Evolutionary conservation across 2,329 filamentous ascomycete genomes (phyloP).

Genomic region (Aspergillus eucalypticola): DNA sequence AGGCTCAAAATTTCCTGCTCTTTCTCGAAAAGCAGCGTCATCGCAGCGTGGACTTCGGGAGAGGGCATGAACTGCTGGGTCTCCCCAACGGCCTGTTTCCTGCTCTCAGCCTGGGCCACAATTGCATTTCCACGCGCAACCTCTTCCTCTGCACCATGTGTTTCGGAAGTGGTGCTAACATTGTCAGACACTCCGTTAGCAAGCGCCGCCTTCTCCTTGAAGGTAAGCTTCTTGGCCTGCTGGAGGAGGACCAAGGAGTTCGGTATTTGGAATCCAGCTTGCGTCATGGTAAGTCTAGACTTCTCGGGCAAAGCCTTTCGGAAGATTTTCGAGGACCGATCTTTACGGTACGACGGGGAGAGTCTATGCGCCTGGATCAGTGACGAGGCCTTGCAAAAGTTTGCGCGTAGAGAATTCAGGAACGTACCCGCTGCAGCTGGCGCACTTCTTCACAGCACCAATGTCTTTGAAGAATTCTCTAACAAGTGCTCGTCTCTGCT

Average conservation of each 20-base stretch:
- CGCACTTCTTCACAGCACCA: slow-evolving; percentile 68
- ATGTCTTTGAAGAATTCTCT: slow-evolving; percentile 80
- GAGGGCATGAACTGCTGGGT: slow-evolving; percentile 76
- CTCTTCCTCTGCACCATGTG: slow-evolving; percentile 60
- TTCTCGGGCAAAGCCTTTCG: slow-evolving; percentile 75
- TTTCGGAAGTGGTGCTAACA: slow-evolving; percentile 59
- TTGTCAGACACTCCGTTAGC: slow-evolving; percentile 38
- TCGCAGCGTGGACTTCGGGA: slow-evolving; percentile 76
- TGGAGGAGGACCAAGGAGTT: slow-evolving; percentile 68
- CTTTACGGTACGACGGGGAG: slow-evolving; percentile 82
- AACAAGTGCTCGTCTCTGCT: slow-evolving; percentile 73
- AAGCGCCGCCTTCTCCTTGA: slow-evolving; percentile 33
- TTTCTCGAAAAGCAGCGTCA: slow-evolving; percentile 79
- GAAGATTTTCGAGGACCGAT: slow-evolving; percentile 91
- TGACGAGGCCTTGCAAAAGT: background rate
- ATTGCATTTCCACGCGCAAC: slow-evolving; percentile 56
- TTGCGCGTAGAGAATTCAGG: background rate
- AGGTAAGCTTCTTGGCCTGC: slow-evolving; percentile 44
- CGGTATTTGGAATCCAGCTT: slow-evolving; percentile 64
- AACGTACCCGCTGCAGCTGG: slow-evolving; percentile 58
- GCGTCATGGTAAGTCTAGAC: slow-evolving; percentile 74
- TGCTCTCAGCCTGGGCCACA: slow-evolving; percentile 32
- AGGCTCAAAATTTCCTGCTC: slow-evolving; percentile 81
- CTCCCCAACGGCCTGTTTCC: slow-evolving; percentile 40
- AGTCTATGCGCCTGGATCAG: slow-evolving; percentile 54